Conservation (phyloP, 1,284 basidiomycete genomes). For the Inonotus obliquus region DNA sequence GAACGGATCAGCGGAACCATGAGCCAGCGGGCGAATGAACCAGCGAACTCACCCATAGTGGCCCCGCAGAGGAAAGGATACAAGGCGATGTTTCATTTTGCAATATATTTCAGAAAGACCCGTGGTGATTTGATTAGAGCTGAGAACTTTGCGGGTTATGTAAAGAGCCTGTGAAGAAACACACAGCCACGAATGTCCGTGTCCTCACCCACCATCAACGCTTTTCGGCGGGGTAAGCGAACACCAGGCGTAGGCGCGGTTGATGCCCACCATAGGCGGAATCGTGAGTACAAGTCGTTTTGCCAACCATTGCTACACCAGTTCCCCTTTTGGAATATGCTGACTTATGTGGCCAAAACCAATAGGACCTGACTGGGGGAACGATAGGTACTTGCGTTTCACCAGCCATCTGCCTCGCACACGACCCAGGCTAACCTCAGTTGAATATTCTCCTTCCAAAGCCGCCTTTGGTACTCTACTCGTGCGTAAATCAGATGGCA, state of each 20-base stretch:
- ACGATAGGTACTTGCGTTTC: conserved; percentile 8
- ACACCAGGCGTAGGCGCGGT: background rate
- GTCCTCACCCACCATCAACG: background rate
- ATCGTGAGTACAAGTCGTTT: conserved; percentile 8
- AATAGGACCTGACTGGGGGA: conserved; percentile 11
- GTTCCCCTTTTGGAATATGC: background rate
- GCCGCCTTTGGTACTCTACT: conserved; percentile 16
- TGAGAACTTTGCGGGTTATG: background rate
- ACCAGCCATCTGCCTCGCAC: background rate
- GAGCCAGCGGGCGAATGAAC: too few species aligned
- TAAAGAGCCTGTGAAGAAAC: background rate
- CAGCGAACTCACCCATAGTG: too few species aligned
- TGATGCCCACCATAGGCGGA: conserved; percentile 14
- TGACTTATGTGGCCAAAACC: background rate
- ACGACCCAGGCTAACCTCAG: background rate
- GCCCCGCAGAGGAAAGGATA: too few species aligned
- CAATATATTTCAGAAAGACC: too few species aligned
- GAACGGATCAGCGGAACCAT: too few species aligned
- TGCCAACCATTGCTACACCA: background rate
- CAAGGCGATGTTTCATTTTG: too few species aligned
- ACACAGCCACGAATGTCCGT: background rate
- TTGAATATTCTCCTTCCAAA: background rate
- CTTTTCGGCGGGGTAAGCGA: background rate
- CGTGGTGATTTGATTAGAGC: too few species aligned
- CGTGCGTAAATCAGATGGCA: background rate